Conservation (phyloP, 2,329 filamentous ascomycete genomes). For the Fusarium udum region DNA sequence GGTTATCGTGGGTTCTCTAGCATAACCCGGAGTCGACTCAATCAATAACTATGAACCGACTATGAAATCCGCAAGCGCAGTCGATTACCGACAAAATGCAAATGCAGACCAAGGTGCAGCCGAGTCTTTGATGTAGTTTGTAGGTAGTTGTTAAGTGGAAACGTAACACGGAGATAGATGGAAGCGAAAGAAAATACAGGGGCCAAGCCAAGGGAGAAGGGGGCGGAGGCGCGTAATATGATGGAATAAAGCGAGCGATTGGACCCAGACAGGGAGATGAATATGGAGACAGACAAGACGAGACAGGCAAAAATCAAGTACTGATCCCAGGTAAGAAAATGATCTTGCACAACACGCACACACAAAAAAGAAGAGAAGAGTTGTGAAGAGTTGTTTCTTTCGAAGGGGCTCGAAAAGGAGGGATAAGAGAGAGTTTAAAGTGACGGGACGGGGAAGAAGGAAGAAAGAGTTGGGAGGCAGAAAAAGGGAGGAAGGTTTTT, state of each 20-base stretch:
- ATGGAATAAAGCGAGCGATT: constrained; percentile 34
- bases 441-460: neutral
- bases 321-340: neutral
- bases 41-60: constrained; percentile 11
- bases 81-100: constrained; percentile 26
- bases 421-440: constrained; percentile 5
- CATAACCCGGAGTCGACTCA: constrained; percentile 15
- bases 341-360: neutral
- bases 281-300: constrained; percentile 27
- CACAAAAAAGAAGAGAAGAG: neutral
- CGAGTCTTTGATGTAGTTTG: constrained; percentile 24
- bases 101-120: constrained; percentile 14
- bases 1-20: constrained; percentile 13
- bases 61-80: constrained; percentile 11
- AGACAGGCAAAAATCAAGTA: constrained; percentile 6
- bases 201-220: constrained; percentile 28
- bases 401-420: neutral
- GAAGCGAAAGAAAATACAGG: constrained; percentile 41
- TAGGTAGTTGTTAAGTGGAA: constrained; percentile 37
- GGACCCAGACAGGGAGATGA: constrained; percentile 24
- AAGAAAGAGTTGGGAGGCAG: neutral
- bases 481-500: constrained; percentile 22
- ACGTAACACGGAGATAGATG: constrained; percentile 31
- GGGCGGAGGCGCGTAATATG: constrained; percentile 27
- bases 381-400: neutral